Base-by-base conservation (phyloP, 805 yeast species). In the Pichia kluyveri region DNA sequence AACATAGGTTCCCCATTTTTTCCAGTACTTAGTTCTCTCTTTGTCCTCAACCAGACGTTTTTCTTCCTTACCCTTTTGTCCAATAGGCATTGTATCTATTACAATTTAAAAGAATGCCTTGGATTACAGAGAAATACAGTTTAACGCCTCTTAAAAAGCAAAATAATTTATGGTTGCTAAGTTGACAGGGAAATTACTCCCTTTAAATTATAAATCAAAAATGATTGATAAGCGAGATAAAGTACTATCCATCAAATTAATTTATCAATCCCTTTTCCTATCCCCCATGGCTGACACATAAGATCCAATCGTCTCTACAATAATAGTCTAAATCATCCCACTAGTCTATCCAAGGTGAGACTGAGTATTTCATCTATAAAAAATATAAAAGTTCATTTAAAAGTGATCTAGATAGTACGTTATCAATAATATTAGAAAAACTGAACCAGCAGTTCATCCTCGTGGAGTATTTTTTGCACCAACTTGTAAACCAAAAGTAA, bases 1-100 rank as follows among this genome's bases (percentile, higher is more conserved):
- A 43, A 88, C 73, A 60, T 87, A 89, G 4, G 96, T 89, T 8
- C 97, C 97, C 96, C 96, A 89, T 51, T 85, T 74, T 57, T 82
- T 77, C 88, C 93, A 86, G 64, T 84, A 83, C 64, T 79, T 69
- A 17, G 54, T 48, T 43, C 61, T 65, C 14, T 61, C 55, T 30
- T 57, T 60, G 53, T 75, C 76, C 48, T 73, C 69, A 10, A 50
- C 44, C n/a, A 75, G 62, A 14, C 78, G 65, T 44, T 54, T 54
- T 52, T 71, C 77, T 59, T 75, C 69, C 23, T 38, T 54, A 3
- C 63, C 52, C 37, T 34, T 34, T 15, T 15, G n/a, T 2, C 37
- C 37, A 34, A 34, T 4, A 15, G 37, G 37, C 37, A 34, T 34
- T 14, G 17, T 15, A 8, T 34, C 18, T 34, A 10, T 7, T 34